Base-by-base conservation (phyloP, 345 rosid genomes). In the Linum lewisii region DNA sequence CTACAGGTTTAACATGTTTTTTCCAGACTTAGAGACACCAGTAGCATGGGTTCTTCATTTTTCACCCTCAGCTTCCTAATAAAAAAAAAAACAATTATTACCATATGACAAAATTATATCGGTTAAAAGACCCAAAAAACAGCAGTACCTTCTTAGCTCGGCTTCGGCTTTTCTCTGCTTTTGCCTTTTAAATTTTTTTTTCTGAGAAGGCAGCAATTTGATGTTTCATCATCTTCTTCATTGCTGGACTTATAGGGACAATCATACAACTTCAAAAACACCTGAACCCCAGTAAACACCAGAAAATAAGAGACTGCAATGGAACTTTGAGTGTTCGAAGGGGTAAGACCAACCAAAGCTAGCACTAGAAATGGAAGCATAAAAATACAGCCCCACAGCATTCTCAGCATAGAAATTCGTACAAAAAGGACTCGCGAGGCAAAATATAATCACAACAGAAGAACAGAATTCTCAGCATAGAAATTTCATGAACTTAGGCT, bases 121-220 rank as follows among this genome's bases (percentile, higher is more conserved):
- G 1, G 56, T 10, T 20, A 15, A 9, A 20, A 13, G 34, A 51
- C 59, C 16, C 7, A 54, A 25, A 70, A 60, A 29, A 54, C 47
- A 60, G 1, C 20, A 20, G 58, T 69, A 87, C 97, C 77, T 86
- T 94, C 87, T 87, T 94, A 63, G 97, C 97, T 65, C 96, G 84
- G 95, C 95, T 81, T 90, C 97, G 45, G 97, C 94, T 76, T 90
- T 94, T 58, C 82, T 84, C 74, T 87, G 97, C 71, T 90, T 94
- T 63, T 80, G 84, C 80, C 81, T 85, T 72, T n/a, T n/a, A n/a
- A 86, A 65, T 77, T 94, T 94, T 89, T 86, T 94, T 70, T 86
- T 94, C 75, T 90, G 96, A 58, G 96, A 81, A 61, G 95, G 90
- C 63, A 76, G 84, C 77, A 90, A 65, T 94, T 87, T 29, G 90